Evolutionary conservation across 768 basidiomycete species (phyloP).

Genomic region (Albatrellus ellisii): DNA sequence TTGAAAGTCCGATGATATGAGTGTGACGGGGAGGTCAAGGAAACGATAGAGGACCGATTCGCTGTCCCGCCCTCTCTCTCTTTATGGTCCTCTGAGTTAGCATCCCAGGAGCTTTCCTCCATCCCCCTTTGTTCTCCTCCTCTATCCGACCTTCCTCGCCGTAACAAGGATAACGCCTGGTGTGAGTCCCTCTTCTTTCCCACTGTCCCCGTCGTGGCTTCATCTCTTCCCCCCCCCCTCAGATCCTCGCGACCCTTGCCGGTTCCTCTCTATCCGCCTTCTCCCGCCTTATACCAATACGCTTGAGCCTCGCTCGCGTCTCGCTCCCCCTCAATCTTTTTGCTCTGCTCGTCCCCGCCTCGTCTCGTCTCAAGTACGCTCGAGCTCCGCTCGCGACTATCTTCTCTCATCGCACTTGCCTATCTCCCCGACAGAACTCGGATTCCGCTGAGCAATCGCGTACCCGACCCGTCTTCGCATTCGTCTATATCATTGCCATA

Average conservation of each 20-base stretch:
- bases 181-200: slow-evolving; percentile 17
- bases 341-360: too few species aligned
- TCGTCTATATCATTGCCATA: too few species aligned
- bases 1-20: not conserved
- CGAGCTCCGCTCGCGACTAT: slow-evolving; percentile 47
- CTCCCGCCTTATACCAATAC: slow-evolving; percentile 27
- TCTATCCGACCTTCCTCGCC: slow-evolving; percentile 32
- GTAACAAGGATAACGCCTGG: slow-evolving; percentile 43
- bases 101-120: slow-evolving; percentile 13
- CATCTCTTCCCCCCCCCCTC: slow-evolving; percentile 5
- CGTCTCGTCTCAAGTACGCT: slow-evolving; percentile 26
- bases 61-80: not conserved
- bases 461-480: slow-evolving; percentile 23
- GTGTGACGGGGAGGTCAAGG: not conserved
- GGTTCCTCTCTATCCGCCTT: slow-evolving; percentile 47
- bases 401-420: slow-evolving; percentile 17
- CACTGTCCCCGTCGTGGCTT: not conserved
- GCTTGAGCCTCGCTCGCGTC: slow-evolving; percentile 48
- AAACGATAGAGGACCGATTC: not conserved
- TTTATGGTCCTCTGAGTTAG: slow-evolving; percentile 16
- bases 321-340: too few species aligned
- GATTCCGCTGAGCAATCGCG: slow-evolving; percentile 39
- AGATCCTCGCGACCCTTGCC: slow-evolving; percentile 93
- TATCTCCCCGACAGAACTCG: slow-evolving; percentile 33
- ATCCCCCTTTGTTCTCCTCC: slow-evolving; percentile 18